Evolutionary conservation across 192 early-diverging fungal species (phyloP), one percentile per base, ranked within the genome.

Genomic region (Gaertneriomyces sp.): DNA sequence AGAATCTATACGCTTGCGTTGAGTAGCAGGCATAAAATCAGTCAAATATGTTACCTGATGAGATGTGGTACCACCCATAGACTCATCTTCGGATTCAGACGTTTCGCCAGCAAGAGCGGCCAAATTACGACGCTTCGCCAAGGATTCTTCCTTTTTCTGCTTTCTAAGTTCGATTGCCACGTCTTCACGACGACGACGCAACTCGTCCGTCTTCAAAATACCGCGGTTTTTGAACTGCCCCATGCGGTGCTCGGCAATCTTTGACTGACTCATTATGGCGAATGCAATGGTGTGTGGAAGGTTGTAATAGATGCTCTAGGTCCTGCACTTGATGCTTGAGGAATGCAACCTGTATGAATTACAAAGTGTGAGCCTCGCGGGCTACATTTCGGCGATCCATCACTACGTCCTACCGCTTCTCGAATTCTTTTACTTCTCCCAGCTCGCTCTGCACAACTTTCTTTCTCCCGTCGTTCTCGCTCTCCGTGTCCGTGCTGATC

Each of bases 81-180:
- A 73, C 54, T 93, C 92, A 66, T 92, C 91, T 60, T 96, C 94
- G 39, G 64, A 69, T 38, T 90, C 93, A 58, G 87, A 84, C 54
- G 72, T 73, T 11, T 73, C 78, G 64, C 47, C 63, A 17, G 46
- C 19, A 10, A 46, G 9, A 10, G 80, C 54, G 56, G 84, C 81
- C 55, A 95, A 77, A 77, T 97, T 96, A 53, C 96, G 82, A 73
- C 93, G 88, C 82, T 99, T 99, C 61, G 90, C 83, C 46, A 98
- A 72, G 19, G 85, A 84, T 78, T 99, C 96, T 70, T 95, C 93
- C 54, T 91, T 87, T 84, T 98, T 96, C 77, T 95, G 90, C 73
- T 93, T 91, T 53, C 96, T 83, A 74, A 99, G 89, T 80, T 96
- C 93, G 9, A 96, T 90, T 50, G 89, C 87, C 56, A 89, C 88